phyloP scores from a whole-genome alignment of 1,139 yeast genomes.

The Yamadazyma sp. region DNA sequence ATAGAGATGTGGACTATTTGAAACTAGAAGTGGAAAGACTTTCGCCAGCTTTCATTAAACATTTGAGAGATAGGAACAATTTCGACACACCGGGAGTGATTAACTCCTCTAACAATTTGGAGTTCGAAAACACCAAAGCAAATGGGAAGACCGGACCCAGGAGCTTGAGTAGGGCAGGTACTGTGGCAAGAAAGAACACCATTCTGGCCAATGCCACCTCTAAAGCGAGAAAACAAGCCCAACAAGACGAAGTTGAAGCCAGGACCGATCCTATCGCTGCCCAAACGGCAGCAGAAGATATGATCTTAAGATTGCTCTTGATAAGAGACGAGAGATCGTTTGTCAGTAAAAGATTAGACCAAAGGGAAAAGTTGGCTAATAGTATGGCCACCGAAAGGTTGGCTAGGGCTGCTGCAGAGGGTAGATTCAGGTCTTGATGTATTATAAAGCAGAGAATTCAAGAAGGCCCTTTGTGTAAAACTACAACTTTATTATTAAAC shows the following conservation, averaged over 20 bases:
- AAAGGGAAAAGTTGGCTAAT: slow-evolving; percentile 62
- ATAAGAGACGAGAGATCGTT: slow-evolving; percentile 41
- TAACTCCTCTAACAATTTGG: not conserved
- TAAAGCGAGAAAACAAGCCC: slow-evolving; percentile 55
- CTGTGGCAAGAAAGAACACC: slow-evolving; percentile 64
- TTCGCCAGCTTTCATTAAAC: slow-evolving; percentile 51
- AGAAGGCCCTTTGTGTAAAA: slow-evolving; percentile 1
- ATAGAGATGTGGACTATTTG: slow-evolving; percentile 50
- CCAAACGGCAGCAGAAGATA: slow-evolving; percentile 61
- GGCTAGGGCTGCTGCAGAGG: slow-evolving; percentile 48
- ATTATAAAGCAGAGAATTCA: not conserved
- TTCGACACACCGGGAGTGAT: slow-evolving; percentile 18
- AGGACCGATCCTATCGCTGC: slow-evolving; percentile 57
- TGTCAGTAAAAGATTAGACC: slow-evolving; percentile 58
- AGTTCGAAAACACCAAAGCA: slow-evolving; percentile 7
- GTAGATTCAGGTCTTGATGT: slow-evolving; percentile 21
- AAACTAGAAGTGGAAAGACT: slow-evolving; percentile 61
- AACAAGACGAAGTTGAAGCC: slow-evolving; percentile 50
- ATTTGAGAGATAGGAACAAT: slow-evolving; percentile 46
- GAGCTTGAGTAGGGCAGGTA: slow-evolving; percentile 46
- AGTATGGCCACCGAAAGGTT: slow-evolving; percentile 63
- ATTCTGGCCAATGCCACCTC: slow-evolving; percentile 74
- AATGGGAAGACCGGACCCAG: slow-evolving; percentile 12
- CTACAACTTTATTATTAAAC: slow-evolving; percentile 1
- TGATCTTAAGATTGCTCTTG: slow-evolving; percentile 61